A percentile compares a stretch with the other conserved stretches of the same genome.
phyloP scores from a whole-genome alignment of 2,329 filamentous ascomycete species.

The Fusarium foetens region DNA sequence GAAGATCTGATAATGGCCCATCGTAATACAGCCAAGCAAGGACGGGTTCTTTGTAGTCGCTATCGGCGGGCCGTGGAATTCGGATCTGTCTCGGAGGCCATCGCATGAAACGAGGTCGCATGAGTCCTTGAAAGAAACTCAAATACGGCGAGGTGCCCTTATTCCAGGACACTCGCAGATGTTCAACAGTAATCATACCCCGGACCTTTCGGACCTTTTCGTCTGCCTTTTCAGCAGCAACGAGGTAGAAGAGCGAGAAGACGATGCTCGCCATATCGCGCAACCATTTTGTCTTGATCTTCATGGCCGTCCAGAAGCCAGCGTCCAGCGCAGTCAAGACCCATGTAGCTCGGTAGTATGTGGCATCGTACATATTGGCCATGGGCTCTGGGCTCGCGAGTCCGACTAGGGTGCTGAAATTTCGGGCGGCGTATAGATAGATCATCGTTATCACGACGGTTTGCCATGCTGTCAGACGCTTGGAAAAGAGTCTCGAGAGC shows the following conservation, averaged over 20 bases:
- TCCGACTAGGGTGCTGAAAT: slow-evolving; percentile 91
- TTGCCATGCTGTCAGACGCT: slow-evolving; percentile 86
- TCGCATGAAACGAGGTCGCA: slow-evolving; percentile 81
- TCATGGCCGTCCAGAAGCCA: slow-evolving; percentile 99
- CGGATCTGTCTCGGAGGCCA: slow-evolving; percentile 85
- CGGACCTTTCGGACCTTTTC: slow-evolving; percentile 95
- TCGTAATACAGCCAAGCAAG: slow-evolving; percentile 95
- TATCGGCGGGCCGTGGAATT: slow-evolving; percentile 82
- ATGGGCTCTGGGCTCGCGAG: slow-evolving; percentile 93
- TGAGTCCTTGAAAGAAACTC: slow-evolving; percentile 73
- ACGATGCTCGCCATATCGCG: slow-evolving; percentile 84
- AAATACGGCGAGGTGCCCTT: slow-evolving; percentile 92
- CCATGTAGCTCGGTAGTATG: slow-evolving; percentile 97
- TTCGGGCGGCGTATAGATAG: slow-evolving; percentile 89
- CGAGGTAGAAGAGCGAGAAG: slow-evolving; percentile 90
- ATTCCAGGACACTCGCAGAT: slow-evolving; percentile 93
- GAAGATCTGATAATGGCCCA: slow-evolving; percentile 81
- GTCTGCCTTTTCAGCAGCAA: slow-evolving; percentile 92
- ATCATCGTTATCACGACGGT: slow-evolving; percentile 87
- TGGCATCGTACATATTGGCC: slow-evolving; percentile 90
- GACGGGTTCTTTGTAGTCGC: slow-evolving; percentile 85
- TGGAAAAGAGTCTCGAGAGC: slow-evolving; percentile 77
- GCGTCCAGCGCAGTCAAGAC: slow-evolving; percentile 93
- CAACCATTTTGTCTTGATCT: slow-evolving; percentile 80
- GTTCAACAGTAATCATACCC: slow-evolving; percentile 87